Base-by-base conservation (phyloP, 2,329 filamentous ascomycete genomes). In the Trichoderma sp. region DNA sequence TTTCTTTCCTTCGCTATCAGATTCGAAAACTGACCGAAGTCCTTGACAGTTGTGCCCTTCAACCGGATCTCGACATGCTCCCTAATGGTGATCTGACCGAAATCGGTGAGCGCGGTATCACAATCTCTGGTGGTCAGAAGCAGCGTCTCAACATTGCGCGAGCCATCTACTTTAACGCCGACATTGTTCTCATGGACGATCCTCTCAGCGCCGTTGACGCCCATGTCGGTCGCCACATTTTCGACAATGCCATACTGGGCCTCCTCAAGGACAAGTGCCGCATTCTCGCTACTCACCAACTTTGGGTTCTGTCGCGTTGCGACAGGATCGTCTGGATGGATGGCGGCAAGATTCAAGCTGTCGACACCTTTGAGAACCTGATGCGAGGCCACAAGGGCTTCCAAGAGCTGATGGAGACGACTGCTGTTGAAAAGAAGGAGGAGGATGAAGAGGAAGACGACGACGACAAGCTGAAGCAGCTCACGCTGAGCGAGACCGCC, bases 301-400 rank as follows among this genome's bases (percentile, higher is more conserved):
- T 98, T 15, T 95, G 96, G 81, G 93, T 98, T 6, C 84, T 98
- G 6, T 93, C 85, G 73, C 89, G 93, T 41, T 97, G 93, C 71
- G 94, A 98, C 74, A 85, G 94, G 41, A 94, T 98, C 69, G 88
- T 98, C 56, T 93, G 93, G 87, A 93, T 99, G 86, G 91, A 97
- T 64, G 87, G 88, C 17, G 95, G 95, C 51, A 87, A 83, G 62
- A 90, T 98, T 63, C 87, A 91, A 75, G 92, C 93, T 5, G 82
- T 97, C 45, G 93, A 95, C 70, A 97, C 93, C 0, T 98, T 94
- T 71, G 87, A 91, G 41, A 93, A 96, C 66, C 83, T 98, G 19
- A 96, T 97, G 89, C 81, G 82, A 7, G 83, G 89, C 68, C 90
- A 95, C 71, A 80, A 82, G n/a, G 87, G 85, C 5, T 98, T 98